These are phyloP conservation scores for Apiotrichum montevideense DNA, from an alignment of 1,284 basidiomycete species.

Conservation along the genomic window DNA sequence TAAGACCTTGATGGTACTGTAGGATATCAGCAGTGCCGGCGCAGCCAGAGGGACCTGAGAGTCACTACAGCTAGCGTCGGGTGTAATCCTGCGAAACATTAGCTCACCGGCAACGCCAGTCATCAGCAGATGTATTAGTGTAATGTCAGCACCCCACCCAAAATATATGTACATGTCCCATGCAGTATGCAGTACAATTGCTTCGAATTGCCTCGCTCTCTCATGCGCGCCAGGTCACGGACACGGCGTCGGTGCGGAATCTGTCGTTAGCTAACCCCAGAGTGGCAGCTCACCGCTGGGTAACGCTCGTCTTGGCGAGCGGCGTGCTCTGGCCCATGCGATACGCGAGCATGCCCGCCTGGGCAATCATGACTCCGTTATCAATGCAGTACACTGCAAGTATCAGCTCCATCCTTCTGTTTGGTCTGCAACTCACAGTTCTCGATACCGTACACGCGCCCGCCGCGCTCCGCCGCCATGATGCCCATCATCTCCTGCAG, in stretches of 20 bases:
- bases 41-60: too few relatives aligned
- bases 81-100: too few relatives aligned
- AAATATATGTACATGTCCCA: too few relatives aligned
- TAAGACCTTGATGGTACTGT: too few relatives aligned
- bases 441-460: slow-evolving; percentile 90
- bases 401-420: not conserved
- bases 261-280: not conserved
- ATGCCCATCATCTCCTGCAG: slow-evolving; percentile 98
- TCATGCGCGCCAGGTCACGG: slow-evolving; percentile 69
- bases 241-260: slow-evolving; percentile 61
- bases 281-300: slow-evolving; percentile 66
- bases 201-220: too few relatives aligned
- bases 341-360: slow-evolving; percentile 85
- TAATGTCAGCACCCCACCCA: too few relatives aligned
- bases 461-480: slow-evolving; percentile 87
- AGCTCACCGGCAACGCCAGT: too few relatives aligned
- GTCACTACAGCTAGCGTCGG: too few relatives aligned
- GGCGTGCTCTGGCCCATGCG: slow-evolving; percentile 85
- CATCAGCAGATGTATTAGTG: too few relatives aligned
- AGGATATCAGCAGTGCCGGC: too few relatives aligned
- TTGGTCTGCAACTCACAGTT: slow-evolving; percentile 56
- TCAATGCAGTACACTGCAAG: slow-evolving; percentile 86
- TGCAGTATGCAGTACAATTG: too few relatives aligned
- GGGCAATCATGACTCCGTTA: slow-evolving; percentile 99
- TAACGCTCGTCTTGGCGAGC: slow-evolving; percentile 73